These are phyloP conservation scores for Colletotrichum sp. DNA, from an alignment of 2,329 filamentous ascomycete genomes.

Conservation along the genomic window DNA sequence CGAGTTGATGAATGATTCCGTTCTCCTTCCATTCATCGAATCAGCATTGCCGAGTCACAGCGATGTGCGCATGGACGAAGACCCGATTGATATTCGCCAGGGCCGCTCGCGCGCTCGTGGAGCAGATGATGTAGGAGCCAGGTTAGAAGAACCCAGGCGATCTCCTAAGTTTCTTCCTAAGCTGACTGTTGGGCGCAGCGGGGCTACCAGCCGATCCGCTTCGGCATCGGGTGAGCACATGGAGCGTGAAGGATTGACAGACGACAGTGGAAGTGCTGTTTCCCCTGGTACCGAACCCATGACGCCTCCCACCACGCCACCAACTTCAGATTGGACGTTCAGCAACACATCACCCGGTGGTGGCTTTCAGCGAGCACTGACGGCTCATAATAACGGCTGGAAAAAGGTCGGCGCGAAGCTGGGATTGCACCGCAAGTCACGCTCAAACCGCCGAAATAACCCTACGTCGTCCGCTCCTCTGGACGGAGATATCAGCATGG, in stretches of 20 bases:
- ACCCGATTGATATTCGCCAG: conserved; percentile 38
- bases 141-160: conserved; percentile 42
- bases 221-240: conserved; percentile 51
- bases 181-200: conserved; percentile 42
- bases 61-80: conserved; percentile 40
- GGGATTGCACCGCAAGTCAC: conserved; percentile 60
- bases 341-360: conserved; percentile 55
- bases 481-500: conserved; percentile 39
- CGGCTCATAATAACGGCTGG: conserved; percentile 64
- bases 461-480: conserved; percentile 49
- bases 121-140: conserved; percentile 36
- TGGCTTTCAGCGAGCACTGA: conserved; percentile 59
- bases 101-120: conserved; percentile 43
- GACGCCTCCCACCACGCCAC: conserved; percentile 78
- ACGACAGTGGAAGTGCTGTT: conserved; percentile 69
- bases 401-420: conserved; percentile 69
- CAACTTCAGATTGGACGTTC: conserved; percentile 63
- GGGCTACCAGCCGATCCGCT: conserved; percentile 43
- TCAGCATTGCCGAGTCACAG: conserved; percentile 49
- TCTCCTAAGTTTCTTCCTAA: conserved; percentile 53
- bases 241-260: conserved; percentile 60
- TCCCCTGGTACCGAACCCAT: conserved; percentile 67
- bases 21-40: conserved; percentile 90
- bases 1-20: conserved; percentile 97
- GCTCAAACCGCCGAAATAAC: conserved; percentile 47